Base-by-base conservation (phyloP, 805 yeast genomes). In the Starmerella roubikii region DNA sequence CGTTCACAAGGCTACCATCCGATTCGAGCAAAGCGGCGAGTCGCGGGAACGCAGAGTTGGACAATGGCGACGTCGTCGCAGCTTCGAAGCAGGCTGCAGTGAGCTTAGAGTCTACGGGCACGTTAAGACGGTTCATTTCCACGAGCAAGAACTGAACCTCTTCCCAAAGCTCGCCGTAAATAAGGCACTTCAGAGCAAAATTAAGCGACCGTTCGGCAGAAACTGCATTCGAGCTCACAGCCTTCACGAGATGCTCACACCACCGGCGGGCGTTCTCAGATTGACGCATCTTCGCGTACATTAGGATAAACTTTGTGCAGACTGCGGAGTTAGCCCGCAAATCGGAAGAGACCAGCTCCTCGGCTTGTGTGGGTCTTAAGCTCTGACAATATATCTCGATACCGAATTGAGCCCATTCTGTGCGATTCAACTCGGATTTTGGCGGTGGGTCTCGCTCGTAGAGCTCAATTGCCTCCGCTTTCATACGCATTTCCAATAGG, bases 1-100 rank as follows among this genome's bases (percentile, higher is more conserved):
- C 15, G 13, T 44, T 41, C 5, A 44, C 28, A 2, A 44, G 33
- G 19, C 37, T 29, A 2, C 42, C 45, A 35, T 44, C 42, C 4
- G 35, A 23, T 30, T 32, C 29, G 11, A 41, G 34, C 35, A 41
- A n/a, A 2, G 35, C 16, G 1, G 38, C 38, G 8, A 41, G 5
- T 33, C 22, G 18, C 13, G 19, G 15, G 9, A 20, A n/a, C 9
- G 33, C 24, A 9, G 16, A 4, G 8, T 4, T 12, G 10, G 18
- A 28, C 13, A 16, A 4, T 4, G 36, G 29, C 15, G 11, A 10
- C 2, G 15, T 10, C 3, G 17, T 13, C 7, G 30, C 24, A 1
- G 39, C 38, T 2, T 16, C 23, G 13, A 34, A 19, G 28, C 41
- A 37, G 9, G 30, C 36, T 2, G 38, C 39, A 1, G 37, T 16